These are phyloP conservation scores for Blastosporella zonata DNA, from an alignment of 1,284 basidiomycete genomes.

Conservation along the genomic window DNA sequence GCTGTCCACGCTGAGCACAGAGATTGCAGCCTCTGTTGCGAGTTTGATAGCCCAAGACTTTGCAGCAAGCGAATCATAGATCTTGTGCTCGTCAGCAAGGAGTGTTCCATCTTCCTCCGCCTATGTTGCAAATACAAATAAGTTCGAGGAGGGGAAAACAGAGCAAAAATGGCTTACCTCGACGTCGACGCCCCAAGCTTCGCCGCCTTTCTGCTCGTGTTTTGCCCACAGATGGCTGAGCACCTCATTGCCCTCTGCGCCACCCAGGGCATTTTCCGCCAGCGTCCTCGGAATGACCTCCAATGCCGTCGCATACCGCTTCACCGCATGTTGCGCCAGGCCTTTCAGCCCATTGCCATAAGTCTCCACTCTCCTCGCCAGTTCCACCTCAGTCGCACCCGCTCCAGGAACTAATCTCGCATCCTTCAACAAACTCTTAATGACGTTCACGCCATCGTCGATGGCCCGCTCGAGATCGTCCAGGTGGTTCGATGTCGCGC, in stretches of 20 bases:
- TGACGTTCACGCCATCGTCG: conserved; percentile 96
- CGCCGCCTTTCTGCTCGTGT: conserved; percentile 73
- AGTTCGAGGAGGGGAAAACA: conserved; percentile 1
- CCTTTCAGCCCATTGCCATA: conserved; percentile 91
- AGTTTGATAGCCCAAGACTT: conserved; percentile 89
- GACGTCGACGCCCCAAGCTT: conserved; percentile 88
- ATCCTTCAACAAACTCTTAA: conserved; percentile 93
- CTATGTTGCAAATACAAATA: conserved; percentile 33
- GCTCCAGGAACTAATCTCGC: conserved; percentile 90
- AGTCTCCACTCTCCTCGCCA: conserved; percentile 79
- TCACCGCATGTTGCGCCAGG: conserved; percentile 92
- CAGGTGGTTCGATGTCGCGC: conserved; percentile 91
- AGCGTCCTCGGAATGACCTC: conserved; percentile 93
- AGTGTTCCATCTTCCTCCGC: conserved; percentile 77
- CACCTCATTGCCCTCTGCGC: conserved; percentile 91
- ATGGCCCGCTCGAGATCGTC: conserved; percentile 96
- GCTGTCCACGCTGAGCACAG: conserved; percentile 93
- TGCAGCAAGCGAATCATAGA: conserved; percentile 83
- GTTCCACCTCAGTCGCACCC: conserved; percentile 91
- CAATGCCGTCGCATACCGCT: conserved; percentile 85
- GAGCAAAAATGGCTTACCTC: conserved; percentile 53
- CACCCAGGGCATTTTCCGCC: conserved; percentile 92
- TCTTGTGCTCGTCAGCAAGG: conserved; percentile 57
- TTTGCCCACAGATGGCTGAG: conserved; percentile 87
- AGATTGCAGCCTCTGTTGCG: conserved; percentile 91